Base-by-base conservation (phyloP, 179 eudicot species). In the Spinacia oleracea region DNA sequence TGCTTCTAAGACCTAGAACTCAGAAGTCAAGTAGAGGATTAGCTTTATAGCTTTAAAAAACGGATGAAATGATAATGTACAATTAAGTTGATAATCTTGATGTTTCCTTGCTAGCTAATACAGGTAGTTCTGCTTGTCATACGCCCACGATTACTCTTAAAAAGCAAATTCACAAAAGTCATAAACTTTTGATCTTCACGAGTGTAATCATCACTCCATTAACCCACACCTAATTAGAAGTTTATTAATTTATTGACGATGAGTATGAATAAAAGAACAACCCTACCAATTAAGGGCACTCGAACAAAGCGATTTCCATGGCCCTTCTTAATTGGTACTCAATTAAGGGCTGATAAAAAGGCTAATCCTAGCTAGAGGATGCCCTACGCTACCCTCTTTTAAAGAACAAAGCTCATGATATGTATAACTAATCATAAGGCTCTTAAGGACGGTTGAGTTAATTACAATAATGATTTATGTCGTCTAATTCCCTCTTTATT, bases 401-500 rank as follows among this genome's bases (percentile, higher is more conserved):
- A 12, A 63, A 12, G 2, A 31, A 31, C 8, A 38, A 35, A 38
- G 51, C 18, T 69, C 29, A 69, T 69, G 53, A 42, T 69, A 5
- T 4, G 6, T 25, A 42, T 20, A 69, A 69, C 20, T 73, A 62
- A 50, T 38, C 59, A 53, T 53, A 64, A 73, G 6, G 34, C n/a
- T 51, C 29, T 16, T 51, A 15, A 62, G 25, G 40, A 76, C 15
- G 65, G 38, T 68, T 75, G n/a, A 56, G 75, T 45, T 45, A 27
- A 69, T 69, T 16, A 75, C 71, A 81, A 84, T 89, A 81, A 83
- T 89, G 29, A 84, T 82, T 43, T 38, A 78, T 73, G 77, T 67
- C 53, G 55, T 64, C 67, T 45, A 40, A 53, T 73, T 71, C 53
- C 46, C 78, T 80, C 79, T 55, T 38, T 64, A 72, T 78, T 55